Percentiles rank a stretch among this genome's conserved stretches.
Evolutionary conservation across 2,329 filamentous ascomycete genomes (phyloP).

Genomic region (Fusarium algeriense): DNA sequence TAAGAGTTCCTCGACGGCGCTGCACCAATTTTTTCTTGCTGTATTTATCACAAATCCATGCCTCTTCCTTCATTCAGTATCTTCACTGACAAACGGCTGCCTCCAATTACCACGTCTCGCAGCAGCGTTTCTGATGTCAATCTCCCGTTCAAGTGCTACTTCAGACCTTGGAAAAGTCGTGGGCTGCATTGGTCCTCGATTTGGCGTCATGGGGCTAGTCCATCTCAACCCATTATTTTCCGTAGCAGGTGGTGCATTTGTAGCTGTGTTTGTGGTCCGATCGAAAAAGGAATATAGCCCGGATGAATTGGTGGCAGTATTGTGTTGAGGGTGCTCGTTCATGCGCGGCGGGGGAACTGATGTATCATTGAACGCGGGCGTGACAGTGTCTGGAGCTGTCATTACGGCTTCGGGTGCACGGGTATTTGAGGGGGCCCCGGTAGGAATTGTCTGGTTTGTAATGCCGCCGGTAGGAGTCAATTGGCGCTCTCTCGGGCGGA

Average conservation of each 20-base stretch:
- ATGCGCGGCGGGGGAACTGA: accelerated
- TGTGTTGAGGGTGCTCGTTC: accelerated
- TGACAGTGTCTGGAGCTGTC: background rate
- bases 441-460: background rate
- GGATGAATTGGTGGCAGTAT: accelerated
- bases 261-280: too few relatives aligned
- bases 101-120: background rate
- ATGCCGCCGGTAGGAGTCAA: too few relatives aligned
- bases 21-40: too few relatives aligned
- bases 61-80: background rate
- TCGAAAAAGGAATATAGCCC: background rate
- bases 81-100: background rate
- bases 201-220: too few relatives aligned
- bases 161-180: too few relatives aligned
- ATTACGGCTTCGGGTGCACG: background rate
- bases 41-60: too few relatives aligned
- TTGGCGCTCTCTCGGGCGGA: too few relatives aligned
- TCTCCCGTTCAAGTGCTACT: background rate
- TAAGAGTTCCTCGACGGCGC: too few relatives aligned
- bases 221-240: accelerated
- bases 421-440: too few relatives aligned
- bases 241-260: too few relatives aligned
- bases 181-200: too few relatives aligned
- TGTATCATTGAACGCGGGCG: too few relatives aligned
- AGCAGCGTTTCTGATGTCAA: background rate